phyloP scores from a whole-genome alignment of 805 yeast genomes.

The Kuraishia borneana region DNA sequence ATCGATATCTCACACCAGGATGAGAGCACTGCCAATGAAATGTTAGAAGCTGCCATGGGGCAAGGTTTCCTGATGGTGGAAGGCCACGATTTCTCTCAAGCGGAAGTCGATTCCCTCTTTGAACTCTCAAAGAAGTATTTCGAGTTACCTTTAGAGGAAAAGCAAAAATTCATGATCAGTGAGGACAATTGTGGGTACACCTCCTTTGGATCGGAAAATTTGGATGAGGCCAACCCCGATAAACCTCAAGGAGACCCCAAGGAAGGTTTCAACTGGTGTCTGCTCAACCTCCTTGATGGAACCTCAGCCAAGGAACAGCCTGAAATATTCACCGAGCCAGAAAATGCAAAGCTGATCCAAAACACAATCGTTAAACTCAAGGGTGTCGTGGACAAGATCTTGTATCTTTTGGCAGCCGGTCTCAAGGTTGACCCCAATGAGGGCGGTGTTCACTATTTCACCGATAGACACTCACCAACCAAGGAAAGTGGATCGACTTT shows the following conservation, averaged over 20 bases:
- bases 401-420: constrained; percentile 46
- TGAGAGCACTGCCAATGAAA: constrained; percentile 30
- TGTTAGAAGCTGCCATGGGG: constrained; percentile 32
- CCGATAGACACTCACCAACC: constrained; percentile 36
- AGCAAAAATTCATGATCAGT: constrained; percentile 21
- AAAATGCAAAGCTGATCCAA: constrained; percentile 25
- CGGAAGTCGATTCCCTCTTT: constrained; percentile 29
- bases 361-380: constrained; percentile 12
- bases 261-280: constrained; percentile 56
- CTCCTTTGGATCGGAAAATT: constrained; percentile 28
- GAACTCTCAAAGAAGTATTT: constrained; percentile 27
- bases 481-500: constrained; percentile 50
- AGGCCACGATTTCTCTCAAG: constrained; percentile 34
- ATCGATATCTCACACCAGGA: constrained; percentile 41
- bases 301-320: constrained; percentile 30
- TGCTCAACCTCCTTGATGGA: constrained; percentile 38
- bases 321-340: constrained; percentile 28
- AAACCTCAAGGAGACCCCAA: constrained; percentile 45
- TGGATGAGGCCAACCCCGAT: constrained; percentile 21
- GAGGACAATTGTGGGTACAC: constrained; percentile 34
- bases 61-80: constrained; percentile 41
- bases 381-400: constrained; percentile 14
- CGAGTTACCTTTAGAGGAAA: constrained; percentile 21
- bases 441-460: constrained; percentile 47
- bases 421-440: constrained; percentile 38